Evolutionary conservation across 2,329 filamentous ascomycete genomes (phyloP).

Genomic region (Stachybotrys echinatus): DNA sequence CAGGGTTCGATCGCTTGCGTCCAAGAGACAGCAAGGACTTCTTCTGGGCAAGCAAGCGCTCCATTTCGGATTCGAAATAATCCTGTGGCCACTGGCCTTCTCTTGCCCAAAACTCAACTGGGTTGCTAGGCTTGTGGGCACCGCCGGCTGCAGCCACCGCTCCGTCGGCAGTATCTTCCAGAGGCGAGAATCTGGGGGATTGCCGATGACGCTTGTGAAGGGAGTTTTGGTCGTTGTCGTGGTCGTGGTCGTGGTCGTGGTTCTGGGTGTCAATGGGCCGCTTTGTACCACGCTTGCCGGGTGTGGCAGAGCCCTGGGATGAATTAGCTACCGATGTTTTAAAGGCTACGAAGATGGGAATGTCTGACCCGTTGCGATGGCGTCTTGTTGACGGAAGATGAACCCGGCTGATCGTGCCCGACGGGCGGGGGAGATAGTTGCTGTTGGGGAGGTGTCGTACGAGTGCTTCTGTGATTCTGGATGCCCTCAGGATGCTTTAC

Average conservation of each 20-base stretch:
- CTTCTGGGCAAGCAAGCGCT: constrained; percentile 6
- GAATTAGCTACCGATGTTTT: background rate
- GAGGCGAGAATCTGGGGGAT: constrained; percentile 2
- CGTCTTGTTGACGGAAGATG: constrained; percentile 3
- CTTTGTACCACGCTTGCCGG: constrained; percentile 4
- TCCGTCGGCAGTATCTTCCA: constrained; percentile 2
- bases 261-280: background rate
- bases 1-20: constrained; percentile 5
- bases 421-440: background rate
- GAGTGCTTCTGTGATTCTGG: background rate
- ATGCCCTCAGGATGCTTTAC: constrained; percentile 4
- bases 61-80: constrained; percentile 4
- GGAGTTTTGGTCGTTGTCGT: constrained; percentile 2
- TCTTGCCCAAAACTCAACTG: constrained; percentile 6
- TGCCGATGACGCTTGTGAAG: constrained; percentile 3
- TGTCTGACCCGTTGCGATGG: constrained; percentile 3
- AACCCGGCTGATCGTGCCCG: constrained; percentile 2
- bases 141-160: background rate
- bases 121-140: constrained; percentile 1
- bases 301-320: constrained; percentile 3
- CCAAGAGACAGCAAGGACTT: constrained; percentile 3
- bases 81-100: constrained; percentile 4
- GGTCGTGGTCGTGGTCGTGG: background rate
- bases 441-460: background rate
- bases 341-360: background rate